Evolutionary conservation across 768 basidiomycete genomes (phyloP), one percentile per base, ranked within the genome.

Genomic region (Lactarius hengduanensis): DNA sequence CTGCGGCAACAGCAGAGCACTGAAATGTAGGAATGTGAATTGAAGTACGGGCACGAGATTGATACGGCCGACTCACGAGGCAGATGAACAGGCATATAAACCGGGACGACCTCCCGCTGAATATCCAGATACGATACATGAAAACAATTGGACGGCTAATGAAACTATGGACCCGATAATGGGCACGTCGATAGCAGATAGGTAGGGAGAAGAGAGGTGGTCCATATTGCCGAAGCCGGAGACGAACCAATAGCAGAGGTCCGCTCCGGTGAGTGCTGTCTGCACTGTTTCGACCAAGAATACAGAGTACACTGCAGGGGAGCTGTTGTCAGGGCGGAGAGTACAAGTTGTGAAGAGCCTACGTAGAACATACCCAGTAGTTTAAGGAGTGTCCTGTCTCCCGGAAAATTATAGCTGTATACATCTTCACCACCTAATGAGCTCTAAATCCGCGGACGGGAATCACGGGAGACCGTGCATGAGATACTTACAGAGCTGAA

Each of bases 201-300:
- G 63, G 41, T 72, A 59, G 0, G 73, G 61, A 3, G 66, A 41
- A 5, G 63, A 55, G 9, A 77, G 71, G 43, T 65, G 62, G 0
- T 57, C 32, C 34, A 76, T 57, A 57, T 77, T 71, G 9, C 76
- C 76, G 38, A 74, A 76, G 28, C 75, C 74, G 2, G 73, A 55
- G n/a, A 57, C 73, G 65, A 72, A 76, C 72, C 73, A 74, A 62
- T 73, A 72, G 62, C 72, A 73, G 26, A 69, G 64, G 63, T 77
- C 76, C 2, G 65, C 72, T 9, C 71, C 72, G 47, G 59, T 70
- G 28, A 77, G 69, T 13, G 62, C 61, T 4, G 71, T 69, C 63
- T 77, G 76, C 7, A 71, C 16, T 0, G 71, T 68, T 64, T 75
- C 75, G 13, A 72, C 16, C 3, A 71, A 20, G 53, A 74, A 73